Base-by-base conservation (phyloP, 2,329 filamentous ascomycete genomes). In the Waltergamsia citrina region DNA sequence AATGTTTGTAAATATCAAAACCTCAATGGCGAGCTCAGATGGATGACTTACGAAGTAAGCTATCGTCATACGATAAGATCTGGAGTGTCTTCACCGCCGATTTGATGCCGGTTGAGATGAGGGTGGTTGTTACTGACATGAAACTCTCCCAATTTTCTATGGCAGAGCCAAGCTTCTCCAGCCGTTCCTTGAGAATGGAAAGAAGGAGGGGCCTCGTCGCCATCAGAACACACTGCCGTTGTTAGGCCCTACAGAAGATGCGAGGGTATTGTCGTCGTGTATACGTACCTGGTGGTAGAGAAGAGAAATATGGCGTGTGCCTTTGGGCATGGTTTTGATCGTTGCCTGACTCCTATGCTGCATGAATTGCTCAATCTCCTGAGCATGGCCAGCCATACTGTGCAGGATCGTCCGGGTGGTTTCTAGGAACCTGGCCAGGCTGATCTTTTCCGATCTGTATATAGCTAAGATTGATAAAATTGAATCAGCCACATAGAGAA, bases 71-170 rank as follows among this genome's bases (percentile, higher is more conserved):
- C 0, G 48, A 49, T 1, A 63, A 35, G 1, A 63, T 60, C 26
- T 60, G 54, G 0, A 63, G 41, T 0, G 54, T 57, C 30, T 62
- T 63, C 4, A 48, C 43, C 0, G 60, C 59, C 0, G 59, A 63
- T 22, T 62, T 62, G 15, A 62, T 62, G 5, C 60, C 56, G 0
- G 53, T 59, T 0, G 52, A 53, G 7, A 63, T 59, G 0, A 63
- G 35, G 0, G 54, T 41, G 10, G 50, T 54, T 2, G 56, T 60
- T 2, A 49, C 50, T 3, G 43, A 43, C 0, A 61, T 38, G 21
- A 62, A 54, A 0, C 35, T 50, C 7, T 54, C 47, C 22, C 53
- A 54, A 19, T 58, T 48, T 18, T 57, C 49, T 3, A 31, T 42
- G 1, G 35, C 43, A 3, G 47, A 38, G 0, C 39, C 41, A 0